Evolutionary conservation across 1,284 basidiomycete genomes (phyloP), one percentile per base, ranked within the genome.

Genomic region (Xerocomus nothofagi): DNA sequence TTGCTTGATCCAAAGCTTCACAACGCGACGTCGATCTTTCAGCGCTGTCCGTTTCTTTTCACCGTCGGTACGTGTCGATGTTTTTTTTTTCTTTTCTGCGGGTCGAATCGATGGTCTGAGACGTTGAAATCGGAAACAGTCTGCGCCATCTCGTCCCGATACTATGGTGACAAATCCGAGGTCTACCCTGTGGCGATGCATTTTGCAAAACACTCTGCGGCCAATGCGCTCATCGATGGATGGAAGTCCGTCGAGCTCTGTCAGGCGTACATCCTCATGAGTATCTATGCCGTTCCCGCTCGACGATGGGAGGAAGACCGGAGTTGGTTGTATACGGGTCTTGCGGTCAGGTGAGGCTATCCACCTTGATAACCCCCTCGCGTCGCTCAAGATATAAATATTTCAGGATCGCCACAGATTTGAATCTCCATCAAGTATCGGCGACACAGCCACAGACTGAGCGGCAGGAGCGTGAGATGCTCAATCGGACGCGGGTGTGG

Each of bases 151-250:
- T 81, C 88, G 0, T 88, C 86, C 0, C 74, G 88, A 20, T 89
- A 87, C 61, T 87, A 88, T 62, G 61, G 74, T 4, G 82, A 84
- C 41, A 90, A 88, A 60, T 84, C 86, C 0, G 84, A 88, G 62
- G 84, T 90, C 43, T 90, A 91, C 60, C 85, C 86, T 3, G 84
- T 90, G 55, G 88, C 88, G 9, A 91, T 91, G 89, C 88, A 91
- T 64, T 91, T 91, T 54, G 88, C 89, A 2, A 89, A 88, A 61
- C 83, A 86, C 52, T 84, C 88, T 0, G 88, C 87, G 2, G 86
- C 88, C 2, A 87, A 84, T 53, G 84, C 86, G 7, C 73, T 91
- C 36, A 84, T 88, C 44, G 84, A 89, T 61, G 88, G 88, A 43
- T 90, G 85, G 84, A 91, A 91, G 67, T 77, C 75, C 4, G 72